Evolutionary conservation across 106 monocot species (phyloP).

Genomic region (Dendrobium chrysotoxum): DNA sequence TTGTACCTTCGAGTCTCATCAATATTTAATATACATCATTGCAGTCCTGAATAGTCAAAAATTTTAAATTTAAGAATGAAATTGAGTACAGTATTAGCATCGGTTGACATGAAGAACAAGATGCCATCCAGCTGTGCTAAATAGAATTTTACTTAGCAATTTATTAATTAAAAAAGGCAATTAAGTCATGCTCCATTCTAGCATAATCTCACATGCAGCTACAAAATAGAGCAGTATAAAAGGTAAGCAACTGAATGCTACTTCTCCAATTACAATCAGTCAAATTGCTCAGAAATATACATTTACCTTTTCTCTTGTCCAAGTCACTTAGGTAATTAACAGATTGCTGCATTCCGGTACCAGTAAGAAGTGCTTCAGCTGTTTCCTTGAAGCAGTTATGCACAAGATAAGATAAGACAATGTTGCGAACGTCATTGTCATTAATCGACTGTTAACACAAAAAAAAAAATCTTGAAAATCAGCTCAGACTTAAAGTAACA

Average conservation of each 20-base stretch:
- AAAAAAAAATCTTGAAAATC: constrained; percentile 2
- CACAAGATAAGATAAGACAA: constrained; percentile 84
- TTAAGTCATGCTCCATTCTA: background rate
- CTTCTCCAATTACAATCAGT: background rate
- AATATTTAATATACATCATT: background rate
- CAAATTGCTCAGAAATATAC: constrained; percentile 9
- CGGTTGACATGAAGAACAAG: background rate
- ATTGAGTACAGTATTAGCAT: background rate
- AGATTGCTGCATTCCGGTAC: constrained; percentile 67
- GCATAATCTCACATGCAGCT: background rate
- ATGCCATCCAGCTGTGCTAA: background rate
- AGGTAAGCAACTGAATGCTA: too few species aligned
- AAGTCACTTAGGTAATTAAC: constrained; percentile 58
- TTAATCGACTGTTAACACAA: constrained; percentile 41
- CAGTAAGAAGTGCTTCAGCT: constrained; percentile 74
- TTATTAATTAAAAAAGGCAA: background rate
- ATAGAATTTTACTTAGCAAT: background rate
- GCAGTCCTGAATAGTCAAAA: background rate
- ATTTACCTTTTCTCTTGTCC: constrained; percentile 73
- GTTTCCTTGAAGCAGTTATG: constrained; percentile 99
- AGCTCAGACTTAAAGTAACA: background rate
- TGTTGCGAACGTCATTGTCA: constrained; percentile 69
- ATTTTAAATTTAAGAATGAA: background rate
- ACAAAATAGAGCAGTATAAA: background rate
- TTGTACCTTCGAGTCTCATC: background rate